phyloP scores from a whole-genome alignment of 345 rosid species.

The Eucalyptus marginata region DNA sequence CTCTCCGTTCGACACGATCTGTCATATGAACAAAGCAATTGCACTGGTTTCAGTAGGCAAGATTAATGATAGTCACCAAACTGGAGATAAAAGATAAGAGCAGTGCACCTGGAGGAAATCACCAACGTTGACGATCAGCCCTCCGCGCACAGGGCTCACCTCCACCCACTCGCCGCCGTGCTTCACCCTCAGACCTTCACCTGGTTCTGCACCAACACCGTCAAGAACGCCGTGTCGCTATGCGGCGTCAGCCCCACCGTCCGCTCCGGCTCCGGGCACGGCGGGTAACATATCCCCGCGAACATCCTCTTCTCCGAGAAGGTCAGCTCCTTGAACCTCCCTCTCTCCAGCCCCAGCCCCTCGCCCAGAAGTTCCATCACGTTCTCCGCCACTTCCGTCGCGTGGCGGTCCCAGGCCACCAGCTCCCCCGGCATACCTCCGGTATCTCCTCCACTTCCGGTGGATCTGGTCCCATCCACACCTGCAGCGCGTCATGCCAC shows the following conservation, averaged over 20 bases:
- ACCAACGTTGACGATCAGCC: conserved; percentile 13
- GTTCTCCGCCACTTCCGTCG: conserved; percentile 5
- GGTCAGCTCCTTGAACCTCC: conserved; percentile 12
- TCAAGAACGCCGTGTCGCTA: conserved; percentile 1
- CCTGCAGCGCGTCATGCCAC: conserved; percentile 17
- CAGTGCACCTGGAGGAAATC: conserved; percentile 17
- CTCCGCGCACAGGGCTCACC: conserved; percentile 10
- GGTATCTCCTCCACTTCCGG: conserved; percentile 7
- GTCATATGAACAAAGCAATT: background rate
- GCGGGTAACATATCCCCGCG: conserved; percentile 11
- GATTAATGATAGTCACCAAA: background rate
- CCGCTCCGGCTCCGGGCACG: conserved; percentile 20
- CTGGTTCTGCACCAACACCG: conserved; percentile 13
- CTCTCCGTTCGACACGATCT: conserved; percentile 21
- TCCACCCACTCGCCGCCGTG: conserved; percentile 17
- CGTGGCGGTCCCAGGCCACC: conserved; percentile 5
- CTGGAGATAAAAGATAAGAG: background rate
- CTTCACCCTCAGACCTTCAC: conserved; percentile 21
- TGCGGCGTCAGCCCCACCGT: conserved; percentile 16
- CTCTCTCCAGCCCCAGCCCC: conserved; percentile 11
- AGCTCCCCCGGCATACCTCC: conserved; percentile 2
- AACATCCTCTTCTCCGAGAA: background rate
- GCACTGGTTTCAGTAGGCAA: background rate
- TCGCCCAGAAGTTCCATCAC: conserved; percentile 30
- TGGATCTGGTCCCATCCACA: conserved; percentile 8